Base-by-base conservation (phyloP, 129 eudicot species). In the Tagetes patula region DNA sequence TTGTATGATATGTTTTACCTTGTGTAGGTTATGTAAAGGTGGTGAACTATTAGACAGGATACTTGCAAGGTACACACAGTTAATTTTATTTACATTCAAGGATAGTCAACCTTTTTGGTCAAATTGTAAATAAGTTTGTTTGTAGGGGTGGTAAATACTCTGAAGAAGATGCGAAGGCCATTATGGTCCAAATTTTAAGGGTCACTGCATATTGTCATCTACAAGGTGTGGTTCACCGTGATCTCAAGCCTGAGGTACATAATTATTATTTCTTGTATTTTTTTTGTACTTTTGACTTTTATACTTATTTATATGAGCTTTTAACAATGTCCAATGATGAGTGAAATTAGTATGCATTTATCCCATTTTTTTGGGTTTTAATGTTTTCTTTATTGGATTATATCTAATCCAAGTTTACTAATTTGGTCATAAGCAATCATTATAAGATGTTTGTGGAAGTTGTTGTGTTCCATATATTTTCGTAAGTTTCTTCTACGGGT, bases 181-280 rank as follows among this genome's bases (percentile, higher is more conserved):
- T 95, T 38, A 90, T 95, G 97, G 87, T 88, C 73, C 99, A 95
- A 76, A 88, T 95, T 61, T 79, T 95, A 76, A 91, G 95, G 68
- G 96, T 91, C 65, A 88, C 84, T 43, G 89, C 99, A 7, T 95
- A 90, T 79, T 95, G 97, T 77, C 99, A 95, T 81, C 91, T 86
- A 72, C 99, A 95, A 82, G 99, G 99, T 14, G 95, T 95, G 61
- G 99, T 95, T 75, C 99, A 95, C 71, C 97, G 99, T 33, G 99
- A 95, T 75, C 82, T 95, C 31, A 95, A 95, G 77, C 99, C 99
- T 1, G 99, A 95, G 99, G 99, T 95, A 84, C 61, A 67, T 59
- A 39, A 71, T 43, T 43, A 36, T 60, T 60, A 60, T 95, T 92
- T 76, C 98, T 20, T 20, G 87, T 83, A 89, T 82, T 74, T 27